A percentile compares a stretch with the other conserved stretches of the same genome.
These are phyloP conservation scores for Helicostylum pulchrum DNA, from an alignment of 192 early-diverging fungal genomes.

Conservation along the genomic window DNA sequence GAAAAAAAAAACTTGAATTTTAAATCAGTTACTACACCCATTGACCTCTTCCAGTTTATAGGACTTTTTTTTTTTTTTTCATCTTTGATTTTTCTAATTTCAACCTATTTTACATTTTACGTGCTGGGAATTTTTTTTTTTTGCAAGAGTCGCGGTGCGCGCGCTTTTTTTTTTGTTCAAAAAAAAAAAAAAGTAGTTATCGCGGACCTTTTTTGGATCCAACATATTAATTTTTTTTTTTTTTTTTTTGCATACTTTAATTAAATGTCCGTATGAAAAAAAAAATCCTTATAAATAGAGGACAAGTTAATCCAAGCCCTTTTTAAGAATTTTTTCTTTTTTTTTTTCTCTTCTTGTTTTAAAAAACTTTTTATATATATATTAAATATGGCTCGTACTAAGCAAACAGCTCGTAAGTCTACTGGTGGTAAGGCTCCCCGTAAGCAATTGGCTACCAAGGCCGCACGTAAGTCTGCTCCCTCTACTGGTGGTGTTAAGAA, in stretches of 20 bases:
- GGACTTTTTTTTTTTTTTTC: too few species aligned
- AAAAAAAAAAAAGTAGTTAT: too few species aligned
- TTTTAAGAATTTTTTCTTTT: slow-evolving; percentile 8
- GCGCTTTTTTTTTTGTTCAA: too few species aligned
- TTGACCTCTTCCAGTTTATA: too few species aligned
- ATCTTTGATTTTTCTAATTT: too few species aligned
- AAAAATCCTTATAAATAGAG: not conserved
- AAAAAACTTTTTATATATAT: not conserved
- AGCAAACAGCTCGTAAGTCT: slow-evolving; percentile 98
- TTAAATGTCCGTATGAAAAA: not conserved
- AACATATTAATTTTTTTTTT: too few species aligned
- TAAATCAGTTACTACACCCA: too few species aligned
- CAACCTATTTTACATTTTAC: too few species aligned
- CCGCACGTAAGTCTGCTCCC: slow-evolving; percentile 90
- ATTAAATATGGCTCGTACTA: slow-evolving; percentile 53
- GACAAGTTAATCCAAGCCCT: not conserved
- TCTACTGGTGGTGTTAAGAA: slow-evolving; percentile 95
- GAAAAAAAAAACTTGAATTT: too few species aligned
- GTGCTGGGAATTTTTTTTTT: too few species aligned
- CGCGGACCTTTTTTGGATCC: too few species aligned
- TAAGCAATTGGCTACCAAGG: slow-evolving; percentile 93
- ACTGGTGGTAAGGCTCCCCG: slow-evolving; percentile 99
- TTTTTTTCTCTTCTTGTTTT: slow-evolving; percentile 13
- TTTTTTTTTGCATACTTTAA: not conserved
- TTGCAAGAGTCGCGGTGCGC: too few species aligned